These are phyloP conservation scores for Glutinoglossum americanum DNA, from an alignment of 495 filamentous ascomycete species.

Conservation along the genomic window DNA sequence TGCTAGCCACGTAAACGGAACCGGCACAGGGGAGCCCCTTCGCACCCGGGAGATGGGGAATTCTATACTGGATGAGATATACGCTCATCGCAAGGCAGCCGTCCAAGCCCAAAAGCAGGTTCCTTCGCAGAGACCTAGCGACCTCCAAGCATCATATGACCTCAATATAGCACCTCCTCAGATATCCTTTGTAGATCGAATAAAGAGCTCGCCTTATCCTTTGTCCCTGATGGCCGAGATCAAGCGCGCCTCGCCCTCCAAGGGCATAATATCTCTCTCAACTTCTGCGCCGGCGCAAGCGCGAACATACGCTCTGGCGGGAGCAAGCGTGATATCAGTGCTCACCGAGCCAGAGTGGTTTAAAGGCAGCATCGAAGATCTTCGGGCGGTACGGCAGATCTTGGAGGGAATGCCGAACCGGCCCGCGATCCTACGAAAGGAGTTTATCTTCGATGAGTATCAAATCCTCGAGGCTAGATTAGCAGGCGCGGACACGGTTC, in stretches of 20 bases:
- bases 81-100: slow-evolving; percentile 53
- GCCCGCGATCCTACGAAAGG: slow-evolving; percentile 80
- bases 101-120: slow-evolving; percentile 72
- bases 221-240: slow-evolving; percentile 90
- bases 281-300: slow-evolving; percentile 82
- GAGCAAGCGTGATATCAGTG: slow-evolving; percentile 90
- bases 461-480: slow-evolving; percentile 90
- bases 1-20: slow-evolving; percentile 8
- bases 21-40: slow-evolving; percentile 7
- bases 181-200: slow-evolving; percentile 55
- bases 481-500: slow-evolving; percentile 82
- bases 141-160: slow-evolving; percentile 74
- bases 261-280: slow-evolving; percentile 74
- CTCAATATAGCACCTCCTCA: slow-evolving; percentile 70
- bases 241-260: slow-evolving; percentile 89
- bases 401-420: slow-evolving; percentile 77
- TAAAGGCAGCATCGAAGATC: slow-evolving; percentile 88
- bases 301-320: slow-evolving; percentile 75
- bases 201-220: slow-evolving; percentile 60
- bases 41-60: not conserved
- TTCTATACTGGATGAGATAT: slow-evolving; percentile 70
- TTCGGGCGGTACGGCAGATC: slow-evolving; percentile 70
- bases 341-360: slow-evolving; percentile 98
- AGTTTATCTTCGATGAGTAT: slow-evolving; percentile 96
- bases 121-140: slow-evolving; percentile 59